Evolutionary conservation across 176 grass and related monocot genomes (phyloP), one percentile per base, ranked within the genome.

Genomic region (Avena eriantha): DNA sequence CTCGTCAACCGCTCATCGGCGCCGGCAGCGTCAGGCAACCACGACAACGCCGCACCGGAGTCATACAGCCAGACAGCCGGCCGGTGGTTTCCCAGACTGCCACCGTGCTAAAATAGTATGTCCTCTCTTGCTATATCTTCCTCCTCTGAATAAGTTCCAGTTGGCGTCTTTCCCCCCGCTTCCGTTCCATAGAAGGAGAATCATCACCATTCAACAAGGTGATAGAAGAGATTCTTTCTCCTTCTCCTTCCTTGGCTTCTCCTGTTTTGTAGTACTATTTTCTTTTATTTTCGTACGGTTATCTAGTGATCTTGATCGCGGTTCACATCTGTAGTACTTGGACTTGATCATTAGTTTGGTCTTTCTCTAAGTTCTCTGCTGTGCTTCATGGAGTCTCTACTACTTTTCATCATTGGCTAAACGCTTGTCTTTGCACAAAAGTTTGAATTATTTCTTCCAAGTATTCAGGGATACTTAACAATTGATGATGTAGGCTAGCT

Each of bases 81-180:
- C 79, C n/a, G 69, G 70, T 69, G 57, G 70, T 82, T 82, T 82
- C 86, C 7, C 69, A 33, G 51, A 35, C 77, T 19, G 79, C 85
- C 85, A 60, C 16, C 63, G 14, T 17, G 22, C 45, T n/a, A 19
- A 48, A 80, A 48, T 21, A 64, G 34, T 59, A 59, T 17, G 15
- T 33, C 14, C 0, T 21, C 73, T 34, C 49, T 11, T 8, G 0
- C 45, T 8, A 17, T 56, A 35, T 77, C 29, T 55, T 64, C 36
- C 18, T 50, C 18, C 9, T 6, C 9, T 5, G 12, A 41, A 56
- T 56, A 56, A 21, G 17, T 56, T 69, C 63, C 64, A 69, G 69
- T 56, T 57, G 63, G 63, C 61, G 21, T 33, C 24, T 50, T 16
- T 68, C 61, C 24, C 4, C 65, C 29, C 47, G 48, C 65, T 69